Evolutionary conservation across 2,329 filamentous ascomycete species (phyloP).

Genomic region (Penicillium aurantiogriseum): DNA sequence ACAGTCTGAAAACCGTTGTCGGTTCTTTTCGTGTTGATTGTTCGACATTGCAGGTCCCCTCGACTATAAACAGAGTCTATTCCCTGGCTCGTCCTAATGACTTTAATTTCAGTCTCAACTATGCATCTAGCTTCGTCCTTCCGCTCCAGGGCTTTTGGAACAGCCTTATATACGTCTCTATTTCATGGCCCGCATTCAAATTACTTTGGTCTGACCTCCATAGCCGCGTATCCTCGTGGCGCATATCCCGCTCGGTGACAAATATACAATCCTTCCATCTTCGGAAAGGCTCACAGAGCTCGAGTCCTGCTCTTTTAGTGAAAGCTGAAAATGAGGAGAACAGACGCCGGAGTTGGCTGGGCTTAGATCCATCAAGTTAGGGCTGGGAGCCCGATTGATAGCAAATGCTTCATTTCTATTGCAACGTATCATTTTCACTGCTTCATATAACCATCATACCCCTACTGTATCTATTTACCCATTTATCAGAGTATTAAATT

Average conservation of each 20-base stretch:
- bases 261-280: not conserved
- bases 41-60: conserved; percentile 53
- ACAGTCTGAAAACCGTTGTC: not conserved
- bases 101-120: conserved; percentile 61
- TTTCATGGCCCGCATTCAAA: conserved; percentile 65
- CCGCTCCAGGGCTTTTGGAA: conserved; percentile 87
- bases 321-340: not conserved
- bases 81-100: conserved; percentile 58
- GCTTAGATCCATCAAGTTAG: conserved; percentile 4
- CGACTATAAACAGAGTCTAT: conserved; percentile 74
- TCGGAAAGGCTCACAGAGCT: not conserved
- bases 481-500: not conserved
- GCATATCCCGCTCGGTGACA: not conserved
- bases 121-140: conserved; percentile 70
- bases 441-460: not conserved
- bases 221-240: not conserved
- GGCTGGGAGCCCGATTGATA: not conserved
- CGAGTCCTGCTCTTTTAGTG: not conserved
- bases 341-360: conserved; percentile 1
- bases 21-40: not conserved
- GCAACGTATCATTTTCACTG: not conserved
- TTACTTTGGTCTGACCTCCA: conserved; percentile 13
- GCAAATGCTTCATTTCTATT: not conserved
- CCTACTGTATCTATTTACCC: not conserved
- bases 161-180: conserved; percentile 70